Conservation (phyloP, 1,284 basidiomycete genomes). For the Megacollybia platyphylla region DNA sequence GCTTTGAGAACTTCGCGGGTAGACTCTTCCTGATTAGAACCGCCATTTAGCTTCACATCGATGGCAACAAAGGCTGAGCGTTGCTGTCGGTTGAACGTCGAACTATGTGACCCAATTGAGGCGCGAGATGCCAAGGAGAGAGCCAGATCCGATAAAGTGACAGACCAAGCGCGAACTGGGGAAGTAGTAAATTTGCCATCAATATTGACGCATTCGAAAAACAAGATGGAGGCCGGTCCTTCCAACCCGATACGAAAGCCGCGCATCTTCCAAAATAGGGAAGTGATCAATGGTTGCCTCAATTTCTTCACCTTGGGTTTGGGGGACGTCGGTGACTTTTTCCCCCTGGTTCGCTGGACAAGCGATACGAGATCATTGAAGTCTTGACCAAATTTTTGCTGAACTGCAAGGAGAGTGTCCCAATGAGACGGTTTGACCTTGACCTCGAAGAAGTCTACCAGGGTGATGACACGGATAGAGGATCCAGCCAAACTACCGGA, state of each 20-base stretch:
- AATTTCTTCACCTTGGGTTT: constrained; percentile 2
- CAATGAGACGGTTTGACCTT: constrained; percentile 70
- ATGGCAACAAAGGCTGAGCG: constrained; percentile 76
- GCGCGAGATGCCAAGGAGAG: constrained; percentile 60
- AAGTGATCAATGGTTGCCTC: constrained; percentile 19
- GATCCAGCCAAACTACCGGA: constrained; percentile 40
- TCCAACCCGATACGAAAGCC: constrained; percentile 72
- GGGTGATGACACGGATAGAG: constrained; percentile 38
- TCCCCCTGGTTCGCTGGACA: constrained; percentile 44
- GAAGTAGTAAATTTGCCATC: constrained; percentile 43
- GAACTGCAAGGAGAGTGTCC: constrained; percentile 69
- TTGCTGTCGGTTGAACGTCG: constrained; percentile 41
- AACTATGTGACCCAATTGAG: constrained; percentile 16
- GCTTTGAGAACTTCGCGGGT: constrained; percentile 36
- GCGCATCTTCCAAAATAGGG: constrained; percentile 50
- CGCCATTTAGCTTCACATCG: constrained; percentile 43
- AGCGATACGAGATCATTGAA: constrained; percentile 68
- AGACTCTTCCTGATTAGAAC: constrained; percentile 15
- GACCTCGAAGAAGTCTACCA: constrained; percentile 56
- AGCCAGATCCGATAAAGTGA: constrained; percentile 56
- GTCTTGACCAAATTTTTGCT: constrained; percentile 78
- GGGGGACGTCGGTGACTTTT: constrained; percentile 13
- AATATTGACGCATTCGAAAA: constrained; percentile 64
- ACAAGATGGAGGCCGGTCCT: constrained; percentile 55
- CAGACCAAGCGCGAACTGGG: constrained; percentile 37